Base-by-base conservation (phyloP, 192 early-diverging fungal species). In the Lunasporangiospora selenospora region DNA sequence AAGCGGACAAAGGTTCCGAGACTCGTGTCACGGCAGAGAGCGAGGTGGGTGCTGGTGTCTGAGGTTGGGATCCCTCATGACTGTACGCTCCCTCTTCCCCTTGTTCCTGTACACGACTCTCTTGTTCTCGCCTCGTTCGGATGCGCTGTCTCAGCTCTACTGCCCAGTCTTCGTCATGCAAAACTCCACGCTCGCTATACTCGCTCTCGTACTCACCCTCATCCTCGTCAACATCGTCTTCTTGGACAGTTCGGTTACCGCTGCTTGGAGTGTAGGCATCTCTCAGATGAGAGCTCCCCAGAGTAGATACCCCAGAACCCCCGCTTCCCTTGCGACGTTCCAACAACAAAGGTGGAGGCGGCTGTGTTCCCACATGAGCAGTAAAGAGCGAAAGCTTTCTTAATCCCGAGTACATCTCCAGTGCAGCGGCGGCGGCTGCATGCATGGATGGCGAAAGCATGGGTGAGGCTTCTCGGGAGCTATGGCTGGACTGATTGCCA, bases 361-460 rank as follows among this genome's bases (percentile, higher is more conserved):
- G 67, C 2, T 45, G 27, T 4, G 41, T 54, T 7, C 54, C 54
- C 10, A 53, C 29, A 12, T 53, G 48, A 3, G 67, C 67, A 23
- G 67, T 73, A 30, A 73, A 73, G 10, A 73, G 26, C n/a, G 67
- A 73, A 6, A 73, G 27, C 27, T 73, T 73, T 4, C 67, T 37
- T 21, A 73, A 48, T 26, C 67, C 67, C 33, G 67, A 60, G 26
- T 73, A 73, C 13, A 73, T 26, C 6, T 62, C 67, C 48, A 63
- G 19, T 10, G 67, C 59, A 7, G 59, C 54, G n/a, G n/a, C n/a
- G n/a, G n/a, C n/a, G n/a, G n/a, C n/a, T 10, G 54, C 60, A 30
- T 62, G 59, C 26, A 57, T 21, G 5, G 60, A 63, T 9, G 58
- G 46, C 11, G 67, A 56, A 1, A 38, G 3, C 41, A 58, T 36